Conservation (phyloP, 305 asterid species). For the Coffea humblotiana region DNA sequence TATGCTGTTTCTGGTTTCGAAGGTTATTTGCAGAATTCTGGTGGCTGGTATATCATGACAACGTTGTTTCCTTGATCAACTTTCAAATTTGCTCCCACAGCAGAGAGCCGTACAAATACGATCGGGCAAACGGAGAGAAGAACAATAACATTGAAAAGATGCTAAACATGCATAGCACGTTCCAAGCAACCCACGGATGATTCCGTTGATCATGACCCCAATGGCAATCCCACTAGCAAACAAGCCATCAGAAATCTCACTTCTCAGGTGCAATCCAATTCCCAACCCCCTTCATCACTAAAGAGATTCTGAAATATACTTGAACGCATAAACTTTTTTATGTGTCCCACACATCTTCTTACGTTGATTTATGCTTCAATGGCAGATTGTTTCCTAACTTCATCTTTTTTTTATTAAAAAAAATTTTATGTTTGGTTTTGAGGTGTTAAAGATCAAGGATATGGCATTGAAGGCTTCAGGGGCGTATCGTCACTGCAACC, state of each 20-base stretch:
- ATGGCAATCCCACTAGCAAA: conserved; percentile 29
- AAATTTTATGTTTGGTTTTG: too few species aligned
- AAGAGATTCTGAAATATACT: neutral
- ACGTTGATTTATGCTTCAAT: neutral
- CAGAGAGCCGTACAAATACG: neutral
- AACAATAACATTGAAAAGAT: conserved; percentile 20
- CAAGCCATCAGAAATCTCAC: conserved; percentile 39
- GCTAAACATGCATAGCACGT: conserved; percentile 49
- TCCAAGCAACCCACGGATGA: conserved; percentile 40
- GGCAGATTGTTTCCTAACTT: neutral
- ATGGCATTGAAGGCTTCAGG: conserved; percentile 98
- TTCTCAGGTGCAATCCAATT: conserved; percentile 34
- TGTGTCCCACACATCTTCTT: neutral
- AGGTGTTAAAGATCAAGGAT: conserved; percentile 62
- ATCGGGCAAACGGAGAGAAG: neutral
- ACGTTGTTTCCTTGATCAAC: neutral
- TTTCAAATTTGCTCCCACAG: neutral
- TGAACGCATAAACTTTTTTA: neutral
- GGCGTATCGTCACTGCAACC: conserved; percentile 77
- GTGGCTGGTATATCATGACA: neutral
- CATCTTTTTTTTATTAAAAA: neutral
- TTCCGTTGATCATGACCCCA: conserved; percentile 30
- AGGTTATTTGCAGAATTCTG: neutral
- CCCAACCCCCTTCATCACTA: neutral
- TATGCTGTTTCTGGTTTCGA: conserved; percentile 1